These are phyloP conservation scores for Priceomyces fermenticarens DNA, from an alignment of 805 yeast genomes.

Conservation along the genomic window DNA sequence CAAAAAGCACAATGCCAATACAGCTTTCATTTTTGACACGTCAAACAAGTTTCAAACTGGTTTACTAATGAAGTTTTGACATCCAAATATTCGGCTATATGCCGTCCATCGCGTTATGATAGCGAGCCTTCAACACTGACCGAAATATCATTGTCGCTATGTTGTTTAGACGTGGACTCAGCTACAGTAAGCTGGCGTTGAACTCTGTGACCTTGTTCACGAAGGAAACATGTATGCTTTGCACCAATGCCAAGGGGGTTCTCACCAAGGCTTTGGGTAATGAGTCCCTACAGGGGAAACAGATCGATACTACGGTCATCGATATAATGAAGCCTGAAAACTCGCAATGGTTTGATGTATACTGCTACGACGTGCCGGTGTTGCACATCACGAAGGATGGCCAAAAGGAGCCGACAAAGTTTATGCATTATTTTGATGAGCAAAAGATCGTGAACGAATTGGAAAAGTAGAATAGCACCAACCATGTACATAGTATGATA, in stretches of 20 bases:
- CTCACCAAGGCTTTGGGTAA: constrained; percentile 41
- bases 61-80: not conserved
- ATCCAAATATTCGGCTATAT: too few relatives aligned
- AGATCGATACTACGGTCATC: constrained; percentile 37
- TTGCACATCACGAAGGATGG: constrained; percentile 56
- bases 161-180: too few relatives aligned
- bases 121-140: too few relatives aligned
- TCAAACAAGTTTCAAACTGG: not conserved
- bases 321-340: constrained; percentile 63
- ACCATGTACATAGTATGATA: too few relatives aligned
- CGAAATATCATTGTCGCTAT: too few relatives aligned
- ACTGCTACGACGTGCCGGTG: constrained; percentile 79
- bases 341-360: constrained; percentile 64
- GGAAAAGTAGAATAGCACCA: constrained; percentile 18
- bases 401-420: constrained; percentile 49
- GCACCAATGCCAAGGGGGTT: constrained; percentile 60
- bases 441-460: constrained; percentile 55
- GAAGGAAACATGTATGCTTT: constrained; percentile 65
- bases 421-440: constrained; percentile 65
- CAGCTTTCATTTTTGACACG: not conserved
- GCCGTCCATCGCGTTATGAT: too few relatives aligned
- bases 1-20: not conserved
- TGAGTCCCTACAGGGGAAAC: constrained; percentile 18
- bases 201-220: constrained; percentile 54
- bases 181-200: too few relatives aligned